Conservation (phyloP, 2,329 filamentous ascomycete genomes). For the Fusarium euwallaceae region DNA sequence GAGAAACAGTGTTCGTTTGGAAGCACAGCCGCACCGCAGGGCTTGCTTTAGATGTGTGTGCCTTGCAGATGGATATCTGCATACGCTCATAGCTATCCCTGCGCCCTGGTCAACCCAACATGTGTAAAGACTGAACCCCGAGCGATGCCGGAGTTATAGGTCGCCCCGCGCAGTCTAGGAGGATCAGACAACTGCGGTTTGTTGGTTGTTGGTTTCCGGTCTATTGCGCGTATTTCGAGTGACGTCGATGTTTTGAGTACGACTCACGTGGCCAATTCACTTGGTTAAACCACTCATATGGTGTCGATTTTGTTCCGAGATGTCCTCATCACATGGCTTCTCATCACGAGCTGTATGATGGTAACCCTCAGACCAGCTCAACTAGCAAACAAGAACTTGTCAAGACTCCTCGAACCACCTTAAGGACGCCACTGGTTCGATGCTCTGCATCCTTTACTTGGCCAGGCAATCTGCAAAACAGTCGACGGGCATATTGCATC, state of each 20-base stretch:
- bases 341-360: background rate
- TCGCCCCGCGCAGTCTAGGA: background rate
- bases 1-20: background rate
- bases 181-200: background rate
- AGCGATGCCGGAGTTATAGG: background rate
- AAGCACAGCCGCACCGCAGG: background rate
- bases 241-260: background rate
- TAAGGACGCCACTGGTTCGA: background rate
- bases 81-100: background rate
- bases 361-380: background rate
- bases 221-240: background rate
- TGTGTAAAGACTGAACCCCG: background rate
- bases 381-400: background rate
- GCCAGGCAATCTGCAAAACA: background rate
- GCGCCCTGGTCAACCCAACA: background rate
- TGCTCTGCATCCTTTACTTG: background rate
- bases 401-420: background rate
- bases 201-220: background rate
- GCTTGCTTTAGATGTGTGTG: constrained; percentile 4
- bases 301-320: background rate
- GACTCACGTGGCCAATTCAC: background rate
- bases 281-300: background rate
- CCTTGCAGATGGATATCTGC: background rate
- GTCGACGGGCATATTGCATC: constrained; percentile 4
- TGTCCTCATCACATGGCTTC: background rate